phyloP scores from a whole-genome alignment of 2,329 filamentous ascomycete species.

The Neobulgaria alba region DNA sequence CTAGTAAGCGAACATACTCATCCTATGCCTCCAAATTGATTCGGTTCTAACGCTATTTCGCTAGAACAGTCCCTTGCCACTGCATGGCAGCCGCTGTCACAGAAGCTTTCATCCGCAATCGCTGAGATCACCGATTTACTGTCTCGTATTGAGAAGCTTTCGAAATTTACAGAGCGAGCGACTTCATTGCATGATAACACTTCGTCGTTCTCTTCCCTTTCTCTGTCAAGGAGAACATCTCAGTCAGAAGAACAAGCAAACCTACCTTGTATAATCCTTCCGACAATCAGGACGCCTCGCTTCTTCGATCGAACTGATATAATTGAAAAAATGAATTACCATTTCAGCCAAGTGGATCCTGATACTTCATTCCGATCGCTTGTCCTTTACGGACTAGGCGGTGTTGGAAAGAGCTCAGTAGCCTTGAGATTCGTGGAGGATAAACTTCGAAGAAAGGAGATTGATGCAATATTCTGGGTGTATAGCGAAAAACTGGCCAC shows the following conservation, averaged over 20 bases:
- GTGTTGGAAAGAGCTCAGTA: constrained; percentile 12
- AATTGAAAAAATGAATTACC: background rate
- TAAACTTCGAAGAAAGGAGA: constrained; percentile 3
- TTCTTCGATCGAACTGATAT: background rate
- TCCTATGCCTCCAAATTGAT: too few species aligned
- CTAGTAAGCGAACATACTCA: too few species aligned
- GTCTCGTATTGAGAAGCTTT: background rate
- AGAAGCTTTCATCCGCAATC: background rate
- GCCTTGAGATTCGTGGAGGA: constrained; percentile 10
- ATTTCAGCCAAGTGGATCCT: background rate
- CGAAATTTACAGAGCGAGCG: background rate
- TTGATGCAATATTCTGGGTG: constrained; percentile 19
- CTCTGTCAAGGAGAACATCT: background rate
- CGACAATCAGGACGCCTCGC: background rate
- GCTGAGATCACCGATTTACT: background rate
- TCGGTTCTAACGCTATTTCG: background rate
- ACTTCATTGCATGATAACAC: too few species aligned
- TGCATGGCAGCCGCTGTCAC: background rate
- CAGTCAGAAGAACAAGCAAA: background rate
- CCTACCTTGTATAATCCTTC: background rate
- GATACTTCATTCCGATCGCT: background rate
- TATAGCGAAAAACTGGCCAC: constrained; percentile 11
- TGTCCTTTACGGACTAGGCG: constrained; percentile 13
- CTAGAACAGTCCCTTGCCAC: background rate
- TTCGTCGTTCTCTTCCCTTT: background rate